Evolutionary conservation across 106 monocot species (phyloP), one percentile per base, ranked within the genome.

Genomic region (Platanthera guangdongensis): DNA sequence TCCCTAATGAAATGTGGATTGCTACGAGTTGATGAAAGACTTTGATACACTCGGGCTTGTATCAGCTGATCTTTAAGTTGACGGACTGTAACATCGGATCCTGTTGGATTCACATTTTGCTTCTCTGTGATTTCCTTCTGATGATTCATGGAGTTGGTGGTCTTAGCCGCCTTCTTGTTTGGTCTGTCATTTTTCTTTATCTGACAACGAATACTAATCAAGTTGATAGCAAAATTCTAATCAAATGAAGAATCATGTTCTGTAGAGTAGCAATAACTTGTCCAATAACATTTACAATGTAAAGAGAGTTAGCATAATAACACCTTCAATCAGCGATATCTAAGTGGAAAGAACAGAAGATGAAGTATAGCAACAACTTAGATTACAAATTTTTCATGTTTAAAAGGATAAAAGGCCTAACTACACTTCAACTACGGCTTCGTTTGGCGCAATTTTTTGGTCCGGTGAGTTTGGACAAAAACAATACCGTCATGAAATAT

Each of bases 41-140:
- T 69, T 73, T 87, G 89, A 80, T 92, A 94, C 39, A 92, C 86
- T 52, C 81, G 89, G 15, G 99, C 94, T 71, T 84, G 82, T 18
- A 90, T 87, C 71, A 99, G 83, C 78, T 94, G 94, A 78, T 99
- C 94, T 79, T 81, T 90, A 57, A 99, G 82, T 21, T 84, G 84
- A 39, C 82, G 84, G 6, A 99, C 88, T 74, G 52, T 89, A 53
- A 83, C 89, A 88, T 97, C 90, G 25, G 83, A 86, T 30, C 81
- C 78, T 51, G 76, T 75, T 2, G 19, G 28, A 2, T 53, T 47
- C 51, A 22, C 64, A 52, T 45, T 50, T 2, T 80, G 80, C 59
- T 55, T 81, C 46, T 51, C 57, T 76, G 13, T 50, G 9, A 11
- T 69, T 7, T 55, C 22, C 18, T 25, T 79, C 14, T 60, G 65